Evolutionary conservation across 2,329 filamentous ascomycete species (phyloP).

Genomic region (Immersiporthe knoxdaviesiana): DNA sequence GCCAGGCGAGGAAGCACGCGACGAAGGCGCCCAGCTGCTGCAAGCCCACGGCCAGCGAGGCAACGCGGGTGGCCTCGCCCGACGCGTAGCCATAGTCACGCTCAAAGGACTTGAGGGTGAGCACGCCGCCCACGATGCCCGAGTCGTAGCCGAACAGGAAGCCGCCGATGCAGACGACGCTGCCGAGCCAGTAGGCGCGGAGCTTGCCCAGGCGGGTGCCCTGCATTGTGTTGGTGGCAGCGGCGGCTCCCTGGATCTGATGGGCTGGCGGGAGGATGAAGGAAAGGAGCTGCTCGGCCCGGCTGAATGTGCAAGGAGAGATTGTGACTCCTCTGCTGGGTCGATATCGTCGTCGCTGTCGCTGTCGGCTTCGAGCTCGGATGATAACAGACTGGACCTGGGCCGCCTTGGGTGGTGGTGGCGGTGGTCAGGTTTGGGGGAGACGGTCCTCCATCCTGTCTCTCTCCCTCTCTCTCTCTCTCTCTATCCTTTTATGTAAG

Average conservation of each 20-base stretch:
- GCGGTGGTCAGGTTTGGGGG: background rate
- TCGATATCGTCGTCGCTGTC: background rate
- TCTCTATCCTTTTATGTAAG: background rate
- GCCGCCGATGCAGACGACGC: constrained; percentile 55
- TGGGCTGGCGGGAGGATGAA: background rate
- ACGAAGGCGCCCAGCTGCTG: constrained; percentile 41
- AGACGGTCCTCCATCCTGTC: background rate
- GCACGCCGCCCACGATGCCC: constrained; percentile 42
- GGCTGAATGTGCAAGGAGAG: constrained; percentile 1
- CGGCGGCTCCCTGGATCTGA: background rate
- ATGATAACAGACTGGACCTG: constrained; percentile 1
- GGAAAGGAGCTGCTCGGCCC: background rate
- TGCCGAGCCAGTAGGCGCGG: constrained; percentile 55
- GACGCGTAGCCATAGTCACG: constrained; percentile 37
- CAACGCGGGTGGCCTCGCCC: constrained; percentile 34
- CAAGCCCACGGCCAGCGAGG: constrained; percentile 38
- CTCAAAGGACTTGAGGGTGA: constrained; percentile 38
- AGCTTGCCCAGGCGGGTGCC: constrained; percentile 41
- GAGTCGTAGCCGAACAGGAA: constrained; percentile 51
- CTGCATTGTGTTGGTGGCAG: constrained; percentile 31
- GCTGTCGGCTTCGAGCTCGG: constrained; percentile 4
- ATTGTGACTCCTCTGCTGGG: background rate
- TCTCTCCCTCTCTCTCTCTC: background rate
- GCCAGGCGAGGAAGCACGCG: constrained; percentile 40
- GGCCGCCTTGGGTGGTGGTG: background rate